A percentile compares a stretch with the other conserved stretches of the same genome.
These are phyloP conservation scores for Beauveria medogensis DNA, from an alignment of 2,329 filamentous ascomycete species.

Conservation along the genomic window DNA sequence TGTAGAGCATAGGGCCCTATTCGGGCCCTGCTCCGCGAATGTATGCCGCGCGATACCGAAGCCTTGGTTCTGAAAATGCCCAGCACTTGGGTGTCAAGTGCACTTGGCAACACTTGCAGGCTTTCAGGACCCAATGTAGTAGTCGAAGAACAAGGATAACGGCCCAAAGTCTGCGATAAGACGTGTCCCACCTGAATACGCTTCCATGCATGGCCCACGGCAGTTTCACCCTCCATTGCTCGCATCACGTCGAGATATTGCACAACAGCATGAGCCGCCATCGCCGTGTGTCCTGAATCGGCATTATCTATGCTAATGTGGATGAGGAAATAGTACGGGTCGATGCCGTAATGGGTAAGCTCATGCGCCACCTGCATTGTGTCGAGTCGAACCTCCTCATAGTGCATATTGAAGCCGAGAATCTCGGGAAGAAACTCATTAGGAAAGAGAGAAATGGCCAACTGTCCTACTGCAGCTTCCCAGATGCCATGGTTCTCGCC, in stretches of 20 bases:
- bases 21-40: background rate
- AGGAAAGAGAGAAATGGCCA: conserved; percentile 36
- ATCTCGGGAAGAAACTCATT: conserved; percentile 40
- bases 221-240: background rate
- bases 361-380: conserved; percentile 25
- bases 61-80: background rate
- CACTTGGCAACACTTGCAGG: background rate
- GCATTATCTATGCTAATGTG: conserved; percentile 42
- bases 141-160: background rate
- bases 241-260: conserved; percentile 25
- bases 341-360: conserved; percentile 32
- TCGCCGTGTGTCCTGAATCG: conserved; percentile 38
- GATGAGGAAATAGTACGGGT: conserved; percentile 38
- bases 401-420: conserved; percentile 41
- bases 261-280: conserved; percentile 31
- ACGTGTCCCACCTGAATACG: conserved; percentile 35
- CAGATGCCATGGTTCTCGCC: conserved; percentile 18
- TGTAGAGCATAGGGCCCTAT: background rate
- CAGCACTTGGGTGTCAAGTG: background rate
- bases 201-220: conserved; percentile 28
- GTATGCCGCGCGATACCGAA: background rate
- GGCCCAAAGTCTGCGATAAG: background rate
- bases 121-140: background rate
- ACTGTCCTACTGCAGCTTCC: conserved; percentile 35
- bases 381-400: conserved; percentile 30